Percentiles rank a stretch among this genome's conserved stretches.
phyloP scores from a whole-genome alignment of 1,284 basidiomycete genomes.

The Ganoderma boninense region DNA sequence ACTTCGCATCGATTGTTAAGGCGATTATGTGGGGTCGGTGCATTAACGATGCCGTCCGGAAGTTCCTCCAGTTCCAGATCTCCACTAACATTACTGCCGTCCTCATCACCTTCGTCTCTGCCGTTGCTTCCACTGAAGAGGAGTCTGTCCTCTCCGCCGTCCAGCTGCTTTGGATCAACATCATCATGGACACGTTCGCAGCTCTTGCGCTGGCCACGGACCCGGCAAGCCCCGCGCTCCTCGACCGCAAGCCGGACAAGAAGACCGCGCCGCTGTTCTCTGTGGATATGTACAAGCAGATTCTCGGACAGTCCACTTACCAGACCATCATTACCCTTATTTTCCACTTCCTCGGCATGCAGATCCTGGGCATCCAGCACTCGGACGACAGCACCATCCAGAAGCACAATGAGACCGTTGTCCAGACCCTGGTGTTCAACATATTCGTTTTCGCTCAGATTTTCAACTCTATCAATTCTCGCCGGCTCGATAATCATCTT shows the following conservation, averaged over 20 bases:
- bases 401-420: constrained; percentile 56
- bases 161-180: constrained; percentile 96
- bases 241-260: constrained; percentile 92
- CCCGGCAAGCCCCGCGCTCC: constrained; percentile 83
- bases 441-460: constrained; percentile 97
- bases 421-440: constrained; percentile 95
- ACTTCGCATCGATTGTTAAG: constrained; percentile 95
- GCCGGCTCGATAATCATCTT: constrained; percentile 84
- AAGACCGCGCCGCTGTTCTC: constrained; percentile 90
- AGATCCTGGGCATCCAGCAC: constrained; percentile 72
- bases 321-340: constrained; percentile 88
- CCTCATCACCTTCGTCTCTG: constrained; percentile 91
- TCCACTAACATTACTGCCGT: constrained; percentile 97
- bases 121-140: constrained; percentile 82
- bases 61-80: constrained; percentile 98
- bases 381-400: constrained; percentile 42
- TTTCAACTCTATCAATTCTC: constrained; percentile 93
- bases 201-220: constrained; percentile 97
- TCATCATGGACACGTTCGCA: constrained; percentile 98
- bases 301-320: constrained; percentile 89
- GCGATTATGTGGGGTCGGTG: constrained; percentile 99
- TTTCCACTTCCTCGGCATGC: constrained; percentile 87
- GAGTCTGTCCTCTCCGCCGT: constrained; percentile 92
- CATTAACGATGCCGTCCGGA: constrained; percentile 97
- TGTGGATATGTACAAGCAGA: constrained; percentile 95